A percentile compares a stretch with the other conserved stretches of the same genome.
Conservation (phyloP, 2,329 filamentous ascomycete species). For the Arthrocladium fulminans region DNA sequence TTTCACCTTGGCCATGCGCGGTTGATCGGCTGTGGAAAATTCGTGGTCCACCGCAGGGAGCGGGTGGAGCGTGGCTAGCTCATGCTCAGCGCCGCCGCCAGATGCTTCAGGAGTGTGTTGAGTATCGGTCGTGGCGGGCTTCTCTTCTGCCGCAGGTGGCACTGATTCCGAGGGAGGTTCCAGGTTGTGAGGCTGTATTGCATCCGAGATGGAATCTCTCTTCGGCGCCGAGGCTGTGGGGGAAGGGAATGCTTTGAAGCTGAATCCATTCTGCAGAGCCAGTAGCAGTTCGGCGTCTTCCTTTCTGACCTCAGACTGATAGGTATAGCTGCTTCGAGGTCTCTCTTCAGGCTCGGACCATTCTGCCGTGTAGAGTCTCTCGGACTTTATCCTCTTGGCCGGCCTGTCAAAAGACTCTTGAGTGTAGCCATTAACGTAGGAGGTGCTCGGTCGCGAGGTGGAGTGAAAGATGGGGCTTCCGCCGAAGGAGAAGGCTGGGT, state of each 20-base stretch:
- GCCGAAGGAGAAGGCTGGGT: constrained; percentile 24
- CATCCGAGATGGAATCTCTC: neutral
- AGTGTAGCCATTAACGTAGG: constrained; percentile 24
- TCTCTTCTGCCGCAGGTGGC: neutral
- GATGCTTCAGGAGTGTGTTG: neutral
- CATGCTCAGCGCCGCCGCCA: neutral
- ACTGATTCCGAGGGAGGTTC: neutral
- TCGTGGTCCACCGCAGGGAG: neutral
- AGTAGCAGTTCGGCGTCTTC: constrained; percentile 42
- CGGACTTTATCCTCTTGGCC: constrained; percentile 53
- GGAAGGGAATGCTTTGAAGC: constrained; percentile 50
- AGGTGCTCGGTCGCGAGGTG: constrained; percentile 21
- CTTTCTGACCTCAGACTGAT: constrained; percentile 31
- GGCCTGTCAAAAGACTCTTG: constrained; percentile 40
- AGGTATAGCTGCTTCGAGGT: constrained; percentile 28
- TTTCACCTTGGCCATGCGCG: neutral
- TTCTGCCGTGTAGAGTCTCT: constrained; percentile 41
- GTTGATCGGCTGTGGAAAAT: neutral
- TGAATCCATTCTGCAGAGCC: constrained; percentile 27
- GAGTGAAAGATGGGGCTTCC: constrained; percentile 17
- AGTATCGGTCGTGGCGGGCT: neutral
- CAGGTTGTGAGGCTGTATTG: neutral
- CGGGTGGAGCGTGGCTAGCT: neutral
- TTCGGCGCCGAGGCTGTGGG: constrained; percentile 48
- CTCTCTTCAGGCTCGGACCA: constrained; percentile 24